Percentiles rank a stretch among this genome's conserved stretches.
phyloP scores from a whole-genome alignment of 140 eudicot genomes.

The Senecio squalidus region DNA sequence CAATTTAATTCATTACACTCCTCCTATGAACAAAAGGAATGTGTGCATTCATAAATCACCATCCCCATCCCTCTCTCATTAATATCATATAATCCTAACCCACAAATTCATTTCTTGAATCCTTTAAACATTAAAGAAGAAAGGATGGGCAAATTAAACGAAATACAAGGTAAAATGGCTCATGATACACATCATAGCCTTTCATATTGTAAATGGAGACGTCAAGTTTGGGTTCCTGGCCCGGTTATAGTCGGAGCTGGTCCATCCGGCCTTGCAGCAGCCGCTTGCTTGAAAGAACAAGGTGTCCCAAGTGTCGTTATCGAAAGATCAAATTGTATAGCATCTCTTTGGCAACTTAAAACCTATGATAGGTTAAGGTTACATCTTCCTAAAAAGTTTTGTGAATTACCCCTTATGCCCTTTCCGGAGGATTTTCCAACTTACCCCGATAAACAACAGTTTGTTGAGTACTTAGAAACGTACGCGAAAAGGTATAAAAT shows the following conservation, averaged over 20 bases:
- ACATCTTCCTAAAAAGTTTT: conserved; percentile 60
- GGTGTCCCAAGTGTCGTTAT: conserved; percentile 49
- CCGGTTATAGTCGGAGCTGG: conserved; percentile 71
- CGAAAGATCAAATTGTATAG: conserved; percentile 56
- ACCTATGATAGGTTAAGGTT: conserved; percentile 57
- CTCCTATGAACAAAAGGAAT: conserved; percentile 42
- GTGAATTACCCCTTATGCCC: conserved; percentile 64
- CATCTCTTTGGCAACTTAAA: conserved; percentile 69
- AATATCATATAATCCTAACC: conserved; percentile 23
- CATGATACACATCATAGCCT: conserved; percentile 42
- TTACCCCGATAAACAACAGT: conserved; percentile 57
- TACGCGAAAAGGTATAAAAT: conserved; percentile 51
- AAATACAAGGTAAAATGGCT: conserved; percentile 60
- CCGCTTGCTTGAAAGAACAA: conserved; percentile 50
- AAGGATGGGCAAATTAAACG: conserved; percentile 44
- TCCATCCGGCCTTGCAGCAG: conserved; percentile 57
- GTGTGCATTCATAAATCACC: conserved; percentile 31
- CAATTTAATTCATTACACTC: conserved; percentile 30
- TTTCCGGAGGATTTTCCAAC: conserved; percentile 51
- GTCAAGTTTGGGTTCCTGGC: conserved; percentile 48
- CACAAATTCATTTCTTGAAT: conserved; percentile 19
- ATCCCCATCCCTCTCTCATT: conserved; percentile 29
- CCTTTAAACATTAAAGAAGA: neutral
- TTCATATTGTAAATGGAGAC: conserved; percentile 10
- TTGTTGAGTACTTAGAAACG: conserved; percentile 41